Evolutionary conservation across 2,329 filamentous ascomycete genomes (phyloP).

Genomic region (Phaeosphaeria sp.): DNA sequence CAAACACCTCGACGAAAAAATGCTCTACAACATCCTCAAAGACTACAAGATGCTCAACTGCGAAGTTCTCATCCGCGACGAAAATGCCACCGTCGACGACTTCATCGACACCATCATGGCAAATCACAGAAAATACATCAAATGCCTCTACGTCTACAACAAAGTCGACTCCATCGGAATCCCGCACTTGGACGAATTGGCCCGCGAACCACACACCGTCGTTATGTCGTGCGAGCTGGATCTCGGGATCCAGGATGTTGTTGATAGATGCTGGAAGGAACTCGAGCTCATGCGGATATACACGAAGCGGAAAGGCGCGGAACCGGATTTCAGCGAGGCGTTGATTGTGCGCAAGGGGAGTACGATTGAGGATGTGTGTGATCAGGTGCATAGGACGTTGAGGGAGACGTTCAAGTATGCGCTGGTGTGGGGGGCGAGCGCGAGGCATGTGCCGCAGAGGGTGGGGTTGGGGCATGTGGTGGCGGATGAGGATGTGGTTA

Average conservation of each 20-base stretch:
- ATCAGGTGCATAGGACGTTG: constrained; percentile 88
- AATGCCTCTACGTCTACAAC: constrained; percentile 96
- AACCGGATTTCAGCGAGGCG: constrained; percentile 89
- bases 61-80: constrained; percentile 93
- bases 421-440: constrained; percentile 95
- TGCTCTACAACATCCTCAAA: constrained; percentile 95
- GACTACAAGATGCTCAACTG: constrained; percentile 99
- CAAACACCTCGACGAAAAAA: constrained; percentile 93
- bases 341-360: constrained; percentile 89
- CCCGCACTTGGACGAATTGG: constrained; percentile 90
- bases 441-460: constrained; percentile 90
- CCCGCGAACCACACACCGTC: constrained; percentile 89
- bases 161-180: constrained; percentile 96
- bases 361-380: constrained; percentile 95
- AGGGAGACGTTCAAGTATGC: constrained; percentile 99
- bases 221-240: constrained; percentile 99
- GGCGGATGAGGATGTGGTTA: constrained; percentile 71
- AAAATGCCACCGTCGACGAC: constrained; percentile 92
- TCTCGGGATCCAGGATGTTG: constrained; percentile 89
- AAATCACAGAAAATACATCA: constrained; percentile 97
- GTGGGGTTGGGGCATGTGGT: constrained; percentile 87
- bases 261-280: constrained; percentile 95
- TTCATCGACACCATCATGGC: constrained; percentile 99
- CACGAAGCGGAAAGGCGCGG: constrained; percentile 84
- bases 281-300: constrained; percentile 89